Conservation (phyloP, 176 grass and related monocot genomes). For the Phoenix dactylifera region DNA sequence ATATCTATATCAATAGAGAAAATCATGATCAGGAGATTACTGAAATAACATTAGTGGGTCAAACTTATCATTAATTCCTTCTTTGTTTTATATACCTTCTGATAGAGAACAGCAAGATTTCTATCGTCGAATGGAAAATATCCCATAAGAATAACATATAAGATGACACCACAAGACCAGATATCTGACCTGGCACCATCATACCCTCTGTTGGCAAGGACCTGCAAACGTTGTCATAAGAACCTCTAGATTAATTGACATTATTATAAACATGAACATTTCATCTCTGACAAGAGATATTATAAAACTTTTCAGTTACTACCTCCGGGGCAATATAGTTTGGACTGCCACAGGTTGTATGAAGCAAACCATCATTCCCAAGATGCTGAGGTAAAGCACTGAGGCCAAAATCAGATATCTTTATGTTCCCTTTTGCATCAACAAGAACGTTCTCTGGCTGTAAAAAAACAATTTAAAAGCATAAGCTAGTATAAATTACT, state of each 20-base stretch:
- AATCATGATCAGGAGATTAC: slow-evolving; percentile 12
- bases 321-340: slow-evolving; percentile 97
- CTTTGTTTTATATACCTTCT: slow-evolving; percentile 59
- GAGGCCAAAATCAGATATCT: slow-evolving; percentile 88
- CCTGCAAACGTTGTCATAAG: slow-evolving; percentile 37
- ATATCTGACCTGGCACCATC: slow-evolving; percentile 76
- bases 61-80: slow-evolving; percentile 3
- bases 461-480: slow-evolving; percentile 22
- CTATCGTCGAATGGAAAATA: slow-evolving; percentile 77
- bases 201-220: slow-evolving; percentile 85
- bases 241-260: slow-evolving; percentile 1
- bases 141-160: slow-evolving; percentile 86
- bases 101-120: slow-evolving; percentile 55
- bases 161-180: slow-evolving; percentile 90
- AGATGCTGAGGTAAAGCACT: slow-evolving; percentile 81
- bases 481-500: background rate
- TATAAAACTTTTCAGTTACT: background rate
- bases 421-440: slow-evolving; percentile 92
- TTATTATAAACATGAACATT: background rate
- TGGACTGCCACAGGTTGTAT: slow-evolving; percentile 92
- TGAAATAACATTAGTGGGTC: too few species aligned
- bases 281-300: too few species aligned
- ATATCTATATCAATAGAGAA: slow-evolving; percentile 36
- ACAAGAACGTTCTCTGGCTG: slow-evolving; percentile 92
- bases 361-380: slow-evolving; percentile 75